Base-by-base conservation (phyloP, 345 rosid genomes). In the Leavenworthia alabamica region DNA sequence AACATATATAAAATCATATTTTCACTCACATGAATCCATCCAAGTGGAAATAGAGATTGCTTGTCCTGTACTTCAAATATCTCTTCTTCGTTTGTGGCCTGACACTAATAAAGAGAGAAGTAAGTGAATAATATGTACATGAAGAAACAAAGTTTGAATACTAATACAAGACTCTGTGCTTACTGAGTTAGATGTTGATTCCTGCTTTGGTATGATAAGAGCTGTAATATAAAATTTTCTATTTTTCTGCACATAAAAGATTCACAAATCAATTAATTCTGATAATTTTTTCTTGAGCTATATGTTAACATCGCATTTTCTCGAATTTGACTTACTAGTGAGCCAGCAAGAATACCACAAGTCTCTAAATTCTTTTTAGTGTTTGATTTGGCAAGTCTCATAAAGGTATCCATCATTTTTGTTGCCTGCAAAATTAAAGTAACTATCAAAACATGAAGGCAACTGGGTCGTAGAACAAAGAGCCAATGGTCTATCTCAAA, bases 1-100 rank as follows among this genome's bases (percentile, higher is more conserved):
- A 29, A 6, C 8, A n/a, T n/a, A n/a, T n/a, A 55, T 11, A 7
- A 59, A 57, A 49, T 19, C 45, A 60, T 50, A 52, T 17, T 17
- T 19, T 37, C n/a, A 78, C 97, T 83, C 70, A 93, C 99, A 82
- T 93, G 99, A 80, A 93, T 93, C 99, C 99, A 93, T 39, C 99
- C 99, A 15, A 93, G 89, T 43, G 96, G 94, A 52, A 93, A 89
- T 68, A 93, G 96, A 53, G 97, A 89, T 72, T 46, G 83, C 59
- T 81, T 93, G 75, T 89, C 99, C 75, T 93, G 99, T 67, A 80
- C 96, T 80, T 89, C 99, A 78, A 93, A 93, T 78, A 89, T 89
- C 57, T 93, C 99, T 72, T 93, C 99, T 79, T 93, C 99, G 69
- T 89, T 89, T 75, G 96, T 93, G 12, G 97, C 62, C 69, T 89